Evolutionary conservation across 306 rosid species (phyloP).

Genomic region (Prunus mongolica): DNA sequence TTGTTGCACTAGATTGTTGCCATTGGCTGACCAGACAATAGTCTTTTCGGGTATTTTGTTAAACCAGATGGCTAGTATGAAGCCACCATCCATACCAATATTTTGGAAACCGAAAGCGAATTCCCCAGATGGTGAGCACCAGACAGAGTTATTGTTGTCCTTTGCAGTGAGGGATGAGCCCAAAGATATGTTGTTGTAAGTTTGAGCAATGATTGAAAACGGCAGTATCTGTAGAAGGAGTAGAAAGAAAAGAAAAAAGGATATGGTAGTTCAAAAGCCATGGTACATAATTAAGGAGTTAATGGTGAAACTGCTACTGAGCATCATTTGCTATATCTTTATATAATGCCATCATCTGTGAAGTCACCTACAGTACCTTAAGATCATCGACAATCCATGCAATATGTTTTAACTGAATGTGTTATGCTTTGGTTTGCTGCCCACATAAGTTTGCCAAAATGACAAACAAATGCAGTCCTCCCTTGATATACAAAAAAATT

Average conservation of each 20-base stretch:
- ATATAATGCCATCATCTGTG: neutral
- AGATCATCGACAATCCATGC: neutral
- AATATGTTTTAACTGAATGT: neutral
- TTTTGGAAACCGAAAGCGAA: constrained; percentile 43
- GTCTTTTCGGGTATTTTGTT: too few relatives aligned
- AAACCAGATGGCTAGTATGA: constrained; percentile 28
- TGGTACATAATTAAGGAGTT: neutral
- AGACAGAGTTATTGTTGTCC: neutral
- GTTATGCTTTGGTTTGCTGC: neutral
- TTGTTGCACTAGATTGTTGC: neutral
- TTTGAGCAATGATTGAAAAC: constrained; percentile 10
- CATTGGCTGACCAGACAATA: constrained; percentile 12
- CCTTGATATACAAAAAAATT: neutral
- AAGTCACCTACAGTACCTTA: neutral
- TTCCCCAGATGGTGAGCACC: constrained; percentile 33
- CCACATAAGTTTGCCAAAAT: neutral
- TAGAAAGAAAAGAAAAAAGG: constrained; percentile 9
- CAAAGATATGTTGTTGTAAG: constrained; percentile 27
- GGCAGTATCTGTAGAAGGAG: neutral
- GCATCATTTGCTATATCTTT: neutral
- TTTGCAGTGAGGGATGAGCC: constrained; percentile 28
- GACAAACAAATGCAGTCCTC: neutral
- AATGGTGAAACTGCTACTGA: neutral
- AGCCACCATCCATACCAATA: constrained; percentile 22
- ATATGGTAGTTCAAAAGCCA: neutral